Evolutionary conservation across 495 filamentous ascomycete species (phyloP).

Genomic region (Penicillium pancosmium): DNA sequence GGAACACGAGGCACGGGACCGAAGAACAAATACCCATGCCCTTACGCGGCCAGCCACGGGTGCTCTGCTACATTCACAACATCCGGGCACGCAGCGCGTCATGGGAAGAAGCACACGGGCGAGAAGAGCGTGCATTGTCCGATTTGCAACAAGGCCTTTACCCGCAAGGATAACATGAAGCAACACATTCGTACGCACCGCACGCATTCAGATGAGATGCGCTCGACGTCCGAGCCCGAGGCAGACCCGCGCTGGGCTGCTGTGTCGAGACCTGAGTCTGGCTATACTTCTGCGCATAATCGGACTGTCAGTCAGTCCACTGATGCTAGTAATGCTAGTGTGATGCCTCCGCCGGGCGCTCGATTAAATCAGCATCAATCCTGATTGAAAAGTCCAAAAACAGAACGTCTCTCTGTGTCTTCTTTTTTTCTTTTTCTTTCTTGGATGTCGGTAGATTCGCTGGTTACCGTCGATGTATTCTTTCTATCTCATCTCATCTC

Average conservation of each 20-base stretch:
- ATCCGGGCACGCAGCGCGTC: constrained; percentile 92
- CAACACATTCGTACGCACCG: constrained; percentile 89
- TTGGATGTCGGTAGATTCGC: constrained; percentile 1
- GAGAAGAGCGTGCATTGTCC: constrained; percentile 92
- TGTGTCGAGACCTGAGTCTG: constrained; percentile 15
- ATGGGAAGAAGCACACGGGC: constrained; percentile 95
- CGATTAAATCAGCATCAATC: constrained; percentile 6
- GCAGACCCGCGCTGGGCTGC: constrained; percentile 24
- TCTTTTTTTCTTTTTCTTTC: not conserved
- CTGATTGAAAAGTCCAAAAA: constrained; percentile 7
- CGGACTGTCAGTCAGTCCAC: constrained; percentile 31
- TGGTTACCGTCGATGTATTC: constrained; percentile 2
- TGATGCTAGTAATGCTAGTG: constrained; percentile 18
- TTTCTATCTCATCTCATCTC: not conserved
- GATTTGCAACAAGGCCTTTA: constrained; percentile 91
- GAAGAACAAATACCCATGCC: constrained; percentile 61
- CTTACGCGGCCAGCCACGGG: constrained; percentile 62
- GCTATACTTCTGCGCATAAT: constrained; percentile 24
- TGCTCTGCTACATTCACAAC: constrained; percentile 90
- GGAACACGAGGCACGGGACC: constrained; percentile 22
- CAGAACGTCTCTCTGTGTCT: not conserved
- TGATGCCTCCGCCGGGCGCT: constrained; percentile 11
- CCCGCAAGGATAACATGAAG: constrained; percentile 98
- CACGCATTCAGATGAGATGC: constrained; percentile 43
- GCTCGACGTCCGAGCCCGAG: constrained; percentile 32